phyloP scores from a whole-genome alignment of 2,329 filamentous ascomycete genomes.

The Xylaria sp. region DNA sequence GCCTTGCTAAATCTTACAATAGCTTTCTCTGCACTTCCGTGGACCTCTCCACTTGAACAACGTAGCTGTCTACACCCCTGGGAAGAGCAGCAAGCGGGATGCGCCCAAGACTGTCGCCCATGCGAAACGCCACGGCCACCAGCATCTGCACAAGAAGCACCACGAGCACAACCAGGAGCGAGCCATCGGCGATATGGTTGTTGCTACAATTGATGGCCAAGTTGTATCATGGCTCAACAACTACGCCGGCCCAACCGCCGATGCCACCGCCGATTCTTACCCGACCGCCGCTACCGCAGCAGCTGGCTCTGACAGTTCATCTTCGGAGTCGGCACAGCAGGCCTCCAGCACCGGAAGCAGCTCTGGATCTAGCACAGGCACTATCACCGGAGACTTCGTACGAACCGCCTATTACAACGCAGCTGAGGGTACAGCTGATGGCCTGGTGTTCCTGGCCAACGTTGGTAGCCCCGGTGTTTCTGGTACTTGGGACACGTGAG shows the following conservation, averaged over 20 bases:
- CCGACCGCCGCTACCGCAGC: slow-evolving; percentile 34
- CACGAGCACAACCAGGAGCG: slow-evolving; percentile 58
- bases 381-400: slow-evolving; percentile 51
- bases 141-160: slow-evolving; percentile 61
- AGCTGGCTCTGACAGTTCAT: slow-evolving; percentile 26
- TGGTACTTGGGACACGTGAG: slow-evolving; percentile 58
- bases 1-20: slow-evolving; percentile 29
- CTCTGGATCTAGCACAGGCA: slow-evolving; percentile 19
- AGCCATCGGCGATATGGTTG: slow-evolving; percentile 58
- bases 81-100: slow-evolving; percentile 53
- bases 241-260: slow-evolving; percentile 56
- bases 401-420: slow-evolving; percentile 61
- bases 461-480: slow-evolving; percentile 56
- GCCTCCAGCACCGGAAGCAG: slow-evolving; percentile 16
- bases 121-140: slow-evolving; percentile 59
- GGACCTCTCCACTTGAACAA: slow-evolving; percentile 75
- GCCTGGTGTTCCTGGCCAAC: slow-evolving; percentile 62
- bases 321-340: slow-evolving; percentile 29
- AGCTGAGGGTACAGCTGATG: slow-evolving; percentile 53
- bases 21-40: slow-evolving; percentile 79
- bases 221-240: slow-evolving; percentile 69
- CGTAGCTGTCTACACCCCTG: slow-evolving; percentile 74
- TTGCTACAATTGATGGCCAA: slow-evolving; percentile 68
- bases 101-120: slow-evolving; percentile 44
- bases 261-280: slow-evolving; percentile 37